Evolutionary conservation across 78 protist genomes (phyloP), one percentile per base, ranked within the genome.

Genomic region (Emiliania huxleyi): DNA sequence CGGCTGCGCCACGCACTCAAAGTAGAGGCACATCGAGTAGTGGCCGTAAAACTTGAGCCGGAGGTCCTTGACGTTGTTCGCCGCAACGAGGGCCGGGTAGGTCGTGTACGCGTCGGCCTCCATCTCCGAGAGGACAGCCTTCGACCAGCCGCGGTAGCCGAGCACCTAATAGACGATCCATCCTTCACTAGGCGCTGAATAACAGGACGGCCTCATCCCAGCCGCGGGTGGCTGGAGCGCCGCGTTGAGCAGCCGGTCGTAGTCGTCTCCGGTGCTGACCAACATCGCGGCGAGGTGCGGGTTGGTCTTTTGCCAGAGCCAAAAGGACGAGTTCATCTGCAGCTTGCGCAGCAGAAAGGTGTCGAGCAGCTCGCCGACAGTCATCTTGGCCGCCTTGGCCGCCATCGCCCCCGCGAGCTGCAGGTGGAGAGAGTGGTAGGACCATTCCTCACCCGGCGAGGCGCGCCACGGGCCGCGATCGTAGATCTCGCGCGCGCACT

Each of bases 391-490:
- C 37, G 83, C 83, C 83, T 73, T 73, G 44, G 83, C 37, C 44
- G 83, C 83, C 83, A 73, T 73, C 83, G 42, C 83, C 40, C 83
- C 83, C 1, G 83, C 83, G 33, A 73, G 37, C 18, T 73, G 83
- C 83, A 73, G 42, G 42, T 73, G 83, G 44, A 73, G 42, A 18
- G 44, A 37, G 42, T 73, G 83, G 83, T 73, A 73, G 22, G 44
- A 37, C 83, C 83, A 73, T 5, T 18, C 43, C 83, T 3, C n/a
- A 18, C 83, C 83, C 1, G 83, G 83, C 18, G 2, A 5, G 33
- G 18, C 37, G 12, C 3, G 37, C 83, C 83, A 73, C 19, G 83
- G 83, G 22, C 83, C 83, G 5, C 5, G n/a, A 3, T 29, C 42
- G 18, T 73, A 73, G 83, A 73, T 73, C 22, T 73, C 83, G 43